phyloP scores from a whole-genome alignment of 305 asterid species.

The Fraxinus paxiana region DNA sequence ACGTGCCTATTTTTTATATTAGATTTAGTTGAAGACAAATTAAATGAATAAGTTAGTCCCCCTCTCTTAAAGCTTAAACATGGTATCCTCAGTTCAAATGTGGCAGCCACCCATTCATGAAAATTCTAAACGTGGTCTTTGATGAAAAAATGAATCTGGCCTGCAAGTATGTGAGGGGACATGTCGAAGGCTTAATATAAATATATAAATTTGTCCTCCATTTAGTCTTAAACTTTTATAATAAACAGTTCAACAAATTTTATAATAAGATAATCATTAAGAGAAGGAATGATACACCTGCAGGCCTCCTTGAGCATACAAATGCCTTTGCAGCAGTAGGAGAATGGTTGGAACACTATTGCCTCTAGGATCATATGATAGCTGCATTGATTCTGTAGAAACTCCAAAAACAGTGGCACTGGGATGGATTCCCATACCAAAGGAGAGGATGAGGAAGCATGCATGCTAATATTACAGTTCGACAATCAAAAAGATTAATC shows the following conservation, averaged over 20 bases:
- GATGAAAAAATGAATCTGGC: background rate
- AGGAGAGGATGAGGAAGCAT: slow-evolving; percentile 6
- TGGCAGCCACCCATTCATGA: background rate
- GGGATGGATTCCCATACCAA: slow-evolving; percentile 31
- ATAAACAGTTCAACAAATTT: background rate
- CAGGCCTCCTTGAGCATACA: slow-evolving; percentile 82
- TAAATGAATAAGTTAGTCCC: background rate
- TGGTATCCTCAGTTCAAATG: background rate
- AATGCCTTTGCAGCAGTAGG: slow-evolving; percentile 73
- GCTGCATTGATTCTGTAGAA: slow-evolving; percentile 95
- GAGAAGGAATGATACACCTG: slow-evolving; percentile 45
- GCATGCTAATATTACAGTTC: background rate
- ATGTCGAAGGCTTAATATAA: background rate
- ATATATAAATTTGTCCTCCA: background rate
- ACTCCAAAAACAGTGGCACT: slow-evolving; percentile 98
- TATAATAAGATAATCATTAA: background rate
- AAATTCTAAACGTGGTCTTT: background rate
- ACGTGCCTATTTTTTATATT: background rate
- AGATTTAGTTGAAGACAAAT: background rate
- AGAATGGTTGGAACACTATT: slow-evolving; percentile 90
- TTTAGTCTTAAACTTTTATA: background rate
- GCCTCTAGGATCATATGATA: slow-evolving; percentile 79
- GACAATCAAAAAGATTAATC: background rate
- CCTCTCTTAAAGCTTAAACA: background rate
- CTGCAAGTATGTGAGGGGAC: background rate